Conservation (phyloP, 169 alveolate genomes). For the Eimeria zaria region DNA sequence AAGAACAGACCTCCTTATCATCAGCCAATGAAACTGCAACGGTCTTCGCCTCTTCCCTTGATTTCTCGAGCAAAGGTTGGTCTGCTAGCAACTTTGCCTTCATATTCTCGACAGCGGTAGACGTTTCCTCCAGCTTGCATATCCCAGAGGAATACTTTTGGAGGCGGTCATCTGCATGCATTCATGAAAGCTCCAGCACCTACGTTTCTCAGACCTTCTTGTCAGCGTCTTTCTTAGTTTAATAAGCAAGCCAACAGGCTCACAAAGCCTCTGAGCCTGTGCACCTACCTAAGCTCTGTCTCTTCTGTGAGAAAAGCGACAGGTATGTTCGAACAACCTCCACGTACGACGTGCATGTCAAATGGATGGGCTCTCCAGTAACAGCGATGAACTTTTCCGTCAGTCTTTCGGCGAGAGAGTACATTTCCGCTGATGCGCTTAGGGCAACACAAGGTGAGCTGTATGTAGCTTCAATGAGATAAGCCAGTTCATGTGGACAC, state of each 20-base stretch:
- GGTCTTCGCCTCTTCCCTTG: conserved; percentile 86
- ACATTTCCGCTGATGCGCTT: conserved; percentile 72
- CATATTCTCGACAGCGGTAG: conserved; percentile 94
- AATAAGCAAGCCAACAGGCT: background rate
- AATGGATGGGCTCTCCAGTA: conserved; percentile 72
- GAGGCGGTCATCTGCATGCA: conserved; percentile 84
- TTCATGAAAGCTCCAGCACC: background rate
- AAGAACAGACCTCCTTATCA: conserved; percentile 84
- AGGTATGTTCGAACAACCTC: conserved; percentile 47
- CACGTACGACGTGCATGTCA: conserved; percentile 68
- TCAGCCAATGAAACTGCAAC: conserved; percentile 83
- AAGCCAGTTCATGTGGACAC: background rate
- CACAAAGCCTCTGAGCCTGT: background rate
- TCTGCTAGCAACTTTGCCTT: conserved; percentile 91
- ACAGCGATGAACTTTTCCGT: conserved; percentile 6
- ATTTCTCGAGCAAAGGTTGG: conserved; percentile 92
- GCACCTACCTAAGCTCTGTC: conserved; percentile 80
- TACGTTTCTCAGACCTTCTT: background rate
- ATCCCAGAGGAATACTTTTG: conserved; percentile 95
- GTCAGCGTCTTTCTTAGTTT: background rate
- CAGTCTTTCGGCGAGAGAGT: conserved; percentile 20
- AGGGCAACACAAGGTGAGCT: background rate
- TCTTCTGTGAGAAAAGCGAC: conserved; percentile 73
- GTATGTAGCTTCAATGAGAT: background rate
- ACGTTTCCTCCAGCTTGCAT: conserved; percentile 94